Evolutionary conservation across 1,284 basidiomycete species (phyloP).

Genomic region (Cutaneotrichosporon cavernicola): DNA sequence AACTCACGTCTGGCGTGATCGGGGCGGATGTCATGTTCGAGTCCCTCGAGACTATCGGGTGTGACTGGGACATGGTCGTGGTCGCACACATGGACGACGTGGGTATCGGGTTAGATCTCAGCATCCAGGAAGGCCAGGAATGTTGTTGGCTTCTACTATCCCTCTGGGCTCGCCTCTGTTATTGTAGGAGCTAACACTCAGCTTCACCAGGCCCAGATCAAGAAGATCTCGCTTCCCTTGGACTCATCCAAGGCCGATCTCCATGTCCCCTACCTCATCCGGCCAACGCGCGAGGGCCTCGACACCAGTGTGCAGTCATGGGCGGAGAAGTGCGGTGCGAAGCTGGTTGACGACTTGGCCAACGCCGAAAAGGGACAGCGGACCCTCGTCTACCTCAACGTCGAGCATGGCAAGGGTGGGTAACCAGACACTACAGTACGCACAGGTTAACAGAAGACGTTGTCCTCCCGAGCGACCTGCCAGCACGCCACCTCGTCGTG

Average conservation of each 20-base stretch:
- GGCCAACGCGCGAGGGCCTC: slow-evolving; percentile 28
- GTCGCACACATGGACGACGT: slow-evolving; percentile 92
- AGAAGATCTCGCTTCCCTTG: slow-evolving; percentile 22
- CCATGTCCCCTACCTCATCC: slow-evolving; percentile 26
- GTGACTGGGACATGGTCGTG: slow-evolving; percentile 61
- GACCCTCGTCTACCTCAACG: slow-evolving; percentile 20
- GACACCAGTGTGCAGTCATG: slow-evolving; percentile 34
- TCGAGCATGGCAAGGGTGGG: slow-evolving; percentile 19
- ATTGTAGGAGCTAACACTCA: slow-evolving; percentile 13
- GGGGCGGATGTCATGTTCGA: slow-evolving; percentile 40
- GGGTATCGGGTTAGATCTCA: slow-evolving; percentile 47
- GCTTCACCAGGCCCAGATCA: slow-evolving; percentile 44
- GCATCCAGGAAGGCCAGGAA: not conserved
- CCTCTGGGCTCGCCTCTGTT: too few relatives aligned
- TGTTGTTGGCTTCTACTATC: not conserved
- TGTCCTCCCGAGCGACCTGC: slow-evolving; percentile 23
- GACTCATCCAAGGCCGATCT: slow-evolving; percentile 32
- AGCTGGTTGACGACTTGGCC: slow-evolving; percentile 25
- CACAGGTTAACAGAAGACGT: slow-evolving; percentile 14
- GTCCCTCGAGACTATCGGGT: slow-evolving; percentile 42
- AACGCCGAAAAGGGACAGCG: slow-evolving; percentile 4
- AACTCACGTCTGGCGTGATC: slow-evolving; percentile 37
- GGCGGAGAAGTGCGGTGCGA: slow-evolving; percentile 42
- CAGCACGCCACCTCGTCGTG: slow-evolving; percentile 35
- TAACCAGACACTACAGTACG: not conserved